Evolutionary conservation across 805 yeast species (phyloP).

Genomic region (Yarrowia sp.): DNA sequence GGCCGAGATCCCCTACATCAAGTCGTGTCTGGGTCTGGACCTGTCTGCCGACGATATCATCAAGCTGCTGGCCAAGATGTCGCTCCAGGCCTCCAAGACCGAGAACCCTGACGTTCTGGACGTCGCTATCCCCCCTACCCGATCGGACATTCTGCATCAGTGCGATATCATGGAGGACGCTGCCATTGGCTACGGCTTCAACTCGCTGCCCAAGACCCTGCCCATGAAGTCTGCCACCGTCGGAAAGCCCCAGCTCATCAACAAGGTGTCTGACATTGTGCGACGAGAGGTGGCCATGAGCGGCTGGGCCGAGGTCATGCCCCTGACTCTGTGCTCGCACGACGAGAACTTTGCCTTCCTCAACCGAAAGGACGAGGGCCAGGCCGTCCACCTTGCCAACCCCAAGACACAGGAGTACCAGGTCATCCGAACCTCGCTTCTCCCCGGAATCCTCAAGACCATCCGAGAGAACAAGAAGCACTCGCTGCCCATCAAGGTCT

Average conservation of each 20-base stretch:
- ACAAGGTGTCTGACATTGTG: slow-evolving; percentile 87
- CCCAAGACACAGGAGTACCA: slow-evolving; percentile 97
- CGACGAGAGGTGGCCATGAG: slow-evolving; percentile 92
- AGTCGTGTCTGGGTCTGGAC: slow-evolving; percentile 88
- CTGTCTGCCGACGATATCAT: slow-evolving; percentile 72
- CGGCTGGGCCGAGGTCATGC: slow-evolving; percentile 95
- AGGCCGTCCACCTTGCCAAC: slow-evolving; percentile 85
- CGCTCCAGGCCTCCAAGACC: slow-evolving; percentile 66
- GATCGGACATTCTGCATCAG: slow-evolving; percentile 94
- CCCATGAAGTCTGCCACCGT: slow-evolving; percentile 76
- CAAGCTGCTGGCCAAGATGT: slow-evolving; percentile 77
- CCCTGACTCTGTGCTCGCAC: slow-evolving; percentile 93
- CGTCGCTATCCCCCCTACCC: slow-evolving; percentile 86
- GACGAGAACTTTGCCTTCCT: slow-evolving; percentile 94
- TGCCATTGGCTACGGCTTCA: slow-evolving; percentile 94
- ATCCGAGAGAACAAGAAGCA: slow-evolving; percentile 96
- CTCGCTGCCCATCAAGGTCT: slow-evolving; percentile 90
- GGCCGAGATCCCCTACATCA: slow-evolving; percentile 84
- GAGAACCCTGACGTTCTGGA: slow-evolving; percentile 60
- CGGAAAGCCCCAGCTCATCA: slow-evolving; percentile 88
- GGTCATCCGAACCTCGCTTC: slow-evolving; percentile 92
- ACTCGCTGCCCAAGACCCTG: slow-evolving; percentile 82
- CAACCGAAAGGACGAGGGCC: slow-evolving; percentile 72
- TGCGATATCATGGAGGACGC: slow-evolving; percentile 99
- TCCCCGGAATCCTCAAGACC: slow-evolving; percentile 95